Percentiles rank a stretch among this genome's conserved stretches.
Conservation (phyloP, 805 yeast species). For the Starmerella vitae region DNA sequence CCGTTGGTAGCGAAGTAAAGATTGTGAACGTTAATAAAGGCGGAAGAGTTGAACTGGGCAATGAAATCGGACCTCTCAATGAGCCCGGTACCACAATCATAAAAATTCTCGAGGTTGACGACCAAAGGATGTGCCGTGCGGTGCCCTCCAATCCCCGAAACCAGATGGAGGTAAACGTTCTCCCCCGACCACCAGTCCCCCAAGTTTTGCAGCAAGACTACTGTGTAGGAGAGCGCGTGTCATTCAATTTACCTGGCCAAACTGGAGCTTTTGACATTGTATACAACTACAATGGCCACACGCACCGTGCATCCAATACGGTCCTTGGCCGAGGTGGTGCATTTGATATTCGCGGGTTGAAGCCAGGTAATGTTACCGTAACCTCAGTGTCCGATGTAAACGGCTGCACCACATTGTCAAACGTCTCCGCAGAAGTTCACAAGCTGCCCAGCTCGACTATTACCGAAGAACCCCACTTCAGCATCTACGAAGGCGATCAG, state of each 20-base stretch:
- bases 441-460: slow-evolving; percentile 71
- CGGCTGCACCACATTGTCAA: slow-evolving; percentile 35
- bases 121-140: slow-evolving; percentile 10
- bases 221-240: slow-evolving; percentile 87
- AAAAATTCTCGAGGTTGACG: slow-evolving; percentile 7
- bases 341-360: slow-evolving; percentile 60
- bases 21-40: neutral
- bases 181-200: slow-evolving; percentile 9
- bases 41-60: slow-evolving; percentile 3
- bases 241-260: slow-evolving; percentile 60
- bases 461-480: slow-evolving; percentile 62
- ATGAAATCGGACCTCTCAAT: slow-evolving; percentile 1
- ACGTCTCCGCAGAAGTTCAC: slow-evolving; percentile 33
- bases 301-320: slow-evolving; percentile 1
- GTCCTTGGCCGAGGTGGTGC: slow-evolving; percentile 24
- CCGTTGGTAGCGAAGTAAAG: slow-evolving; percentile 4
- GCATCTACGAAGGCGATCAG: slow-evolving; percentile 88
- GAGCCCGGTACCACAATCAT: slow-evolving; percentile 1
- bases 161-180: slow-evolving; percentile 4
- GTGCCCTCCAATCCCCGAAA: neutral
- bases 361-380: slow-evolving; percentile 63
- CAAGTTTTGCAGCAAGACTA: slow-evolving; percentile 7
- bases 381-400: slow-evolving; percentile 59
- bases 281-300: slow-evolving; percentile 36
- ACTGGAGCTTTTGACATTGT: slow-evolving; percentile 53